phyloP scores from a whole-genome alignment of 2,329 filamentous ascomycete species.

The Epichloe amarillans region DNA sequence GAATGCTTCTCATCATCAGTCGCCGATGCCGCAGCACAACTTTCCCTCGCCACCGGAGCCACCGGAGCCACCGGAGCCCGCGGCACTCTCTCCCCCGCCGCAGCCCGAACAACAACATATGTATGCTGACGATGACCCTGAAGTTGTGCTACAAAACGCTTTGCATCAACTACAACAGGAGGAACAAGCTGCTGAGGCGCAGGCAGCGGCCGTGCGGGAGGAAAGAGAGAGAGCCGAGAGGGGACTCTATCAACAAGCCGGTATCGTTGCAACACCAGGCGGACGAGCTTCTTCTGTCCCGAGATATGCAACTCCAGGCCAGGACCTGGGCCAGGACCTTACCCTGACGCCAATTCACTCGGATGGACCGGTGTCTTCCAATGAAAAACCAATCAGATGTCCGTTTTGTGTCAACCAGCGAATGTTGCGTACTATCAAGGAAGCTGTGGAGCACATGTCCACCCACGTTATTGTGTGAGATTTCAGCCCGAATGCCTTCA shows the following conservation, averaged over 20 bases:
- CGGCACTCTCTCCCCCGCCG: not conserved
- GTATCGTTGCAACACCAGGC: slow-evolving; percentile 20
- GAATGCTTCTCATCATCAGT: slow-evolving; percentile 11
- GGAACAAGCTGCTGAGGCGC: slow-evolving; percentile 44
- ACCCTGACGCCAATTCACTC: slow-evolving; percentile 43
- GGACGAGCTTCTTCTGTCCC: slow-evolving; percentile 18
- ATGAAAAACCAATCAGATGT: slow-evolving; percentile 39
- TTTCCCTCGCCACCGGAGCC: slow-evolving; percentile 4
- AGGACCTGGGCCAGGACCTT: slow-evolving; percentile 27
- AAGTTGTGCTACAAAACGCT: slow-evolving; percentile 45
- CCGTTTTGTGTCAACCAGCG: slow-evolving; percentile 49
- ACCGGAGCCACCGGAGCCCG: slow-evolving; percentile 13
- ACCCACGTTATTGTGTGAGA: slow-evolving; percentile 43
- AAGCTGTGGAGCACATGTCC: slow-evolving; percentile 49
- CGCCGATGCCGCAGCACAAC: slow-evolving; percentile 9
- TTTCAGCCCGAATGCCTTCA: not conserved
- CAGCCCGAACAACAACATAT: slow-evolving; percentile 11
- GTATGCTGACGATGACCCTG: slow-evolving; percentile 40
- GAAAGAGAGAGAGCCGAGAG: slow-evolving; percentile 36
- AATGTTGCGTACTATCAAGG: slow-evolving; percentile 46
- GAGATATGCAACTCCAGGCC: slow-evolving; percentile 21
- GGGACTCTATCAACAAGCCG: slow-evolving; percentile 15
- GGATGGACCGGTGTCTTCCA: slow-evolving; percentile 29
- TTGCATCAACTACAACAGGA: slow-evolving; percentile 45
- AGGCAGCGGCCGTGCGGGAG: slow-evolving; percentile 39